phyloP scores from a whole-genome alignment of 352 stramenopile species.

The Phytophthora litchii region DNA sequence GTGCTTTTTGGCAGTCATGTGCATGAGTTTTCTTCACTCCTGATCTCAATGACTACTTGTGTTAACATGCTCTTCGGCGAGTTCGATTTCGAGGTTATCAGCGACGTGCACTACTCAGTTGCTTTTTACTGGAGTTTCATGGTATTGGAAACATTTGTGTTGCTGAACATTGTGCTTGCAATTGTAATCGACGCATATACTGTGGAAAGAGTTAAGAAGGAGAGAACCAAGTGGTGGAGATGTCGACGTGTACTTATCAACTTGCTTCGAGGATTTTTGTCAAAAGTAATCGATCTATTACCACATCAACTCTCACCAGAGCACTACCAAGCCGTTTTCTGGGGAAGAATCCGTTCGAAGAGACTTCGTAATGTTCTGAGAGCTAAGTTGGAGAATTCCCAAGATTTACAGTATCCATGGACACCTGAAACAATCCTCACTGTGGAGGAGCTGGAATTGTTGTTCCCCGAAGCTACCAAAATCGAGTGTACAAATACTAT shows the following conservation, averaged over 20 bases:
- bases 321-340: neutral
- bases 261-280: slow-evolving; percentile 5
- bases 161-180: slow-evolving; percentile 74
- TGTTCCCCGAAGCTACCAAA: neutral
- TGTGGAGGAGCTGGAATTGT: neutral
- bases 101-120: slow-evolving; percentile 39
- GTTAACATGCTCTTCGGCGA: slow-evolving; percentile 53
- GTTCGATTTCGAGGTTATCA: slow-evolving; percentile 49
- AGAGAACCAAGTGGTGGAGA: slow-evolving; percentile 28
- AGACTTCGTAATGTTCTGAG: neutral
- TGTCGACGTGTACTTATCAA: slow-evolving; percentile 12
- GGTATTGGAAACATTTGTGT: slow-evolving; percentile 55
- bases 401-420: neutral
- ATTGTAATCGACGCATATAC: slow-evolving; percentile 66
- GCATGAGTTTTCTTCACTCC: neutral
- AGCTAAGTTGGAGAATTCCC: neutral
- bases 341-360: neutral
- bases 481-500: slow-evolving; percentile 7
- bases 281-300: neutral
- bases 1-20: neutral
- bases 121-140: slow-evolving; percentile 72
- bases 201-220: slow-evolving; percentile 36
- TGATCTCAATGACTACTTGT: neutral
- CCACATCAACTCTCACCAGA: neutral
- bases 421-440: neutral